phyloP scores from a whole-genome alignment of 306 rosid species.

The Ziziphus jujuba region DNA sequence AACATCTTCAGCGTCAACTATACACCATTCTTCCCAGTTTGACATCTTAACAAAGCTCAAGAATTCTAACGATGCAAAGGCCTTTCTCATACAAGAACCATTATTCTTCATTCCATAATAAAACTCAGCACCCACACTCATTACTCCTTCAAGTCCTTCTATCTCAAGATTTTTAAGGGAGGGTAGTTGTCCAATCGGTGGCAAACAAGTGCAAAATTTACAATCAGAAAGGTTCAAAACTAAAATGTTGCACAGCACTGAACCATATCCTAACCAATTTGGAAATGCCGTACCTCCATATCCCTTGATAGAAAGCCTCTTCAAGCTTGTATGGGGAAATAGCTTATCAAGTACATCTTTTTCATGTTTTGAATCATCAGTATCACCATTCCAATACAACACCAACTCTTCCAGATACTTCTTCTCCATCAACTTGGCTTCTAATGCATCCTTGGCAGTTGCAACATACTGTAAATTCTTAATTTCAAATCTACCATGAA shows the following conservation, averaged over 20 bases:
- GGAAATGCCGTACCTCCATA: no score
- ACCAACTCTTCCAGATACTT: conserved; percentile 3
- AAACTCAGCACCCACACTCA: no score
- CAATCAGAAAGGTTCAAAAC: background rate
- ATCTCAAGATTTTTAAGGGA: background rate
- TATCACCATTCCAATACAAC: conserved; percentile 1
- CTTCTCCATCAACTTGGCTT: no score
- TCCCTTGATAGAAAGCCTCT: no score
- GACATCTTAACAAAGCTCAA: background rate
- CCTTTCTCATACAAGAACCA: background rate
- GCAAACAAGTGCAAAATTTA: background rate
- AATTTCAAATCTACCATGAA: background rate
- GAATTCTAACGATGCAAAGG: conserved; percentile 1
- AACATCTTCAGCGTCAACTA: background rate
- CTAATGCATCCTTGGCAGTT: no score
- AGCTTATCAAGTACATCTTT: conserved; percentile 14
- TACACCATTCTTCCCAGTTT: conserved; percentile 9
- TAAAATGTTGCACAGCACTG: background rate
- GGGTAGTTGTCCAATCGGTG: conserved; percentile 17
- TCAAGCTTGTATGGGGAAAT: no score
- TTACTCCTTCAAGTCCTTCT: background rate
- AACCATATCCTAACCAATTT: conserved; percentile 15
- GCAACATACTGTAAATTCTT: background rate
- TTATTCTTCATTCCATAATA: no score
- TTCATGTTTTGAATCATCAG: background rate